Conservation (phyloP, 345 rosid species). For the Anacardium occidentale region DNA sequence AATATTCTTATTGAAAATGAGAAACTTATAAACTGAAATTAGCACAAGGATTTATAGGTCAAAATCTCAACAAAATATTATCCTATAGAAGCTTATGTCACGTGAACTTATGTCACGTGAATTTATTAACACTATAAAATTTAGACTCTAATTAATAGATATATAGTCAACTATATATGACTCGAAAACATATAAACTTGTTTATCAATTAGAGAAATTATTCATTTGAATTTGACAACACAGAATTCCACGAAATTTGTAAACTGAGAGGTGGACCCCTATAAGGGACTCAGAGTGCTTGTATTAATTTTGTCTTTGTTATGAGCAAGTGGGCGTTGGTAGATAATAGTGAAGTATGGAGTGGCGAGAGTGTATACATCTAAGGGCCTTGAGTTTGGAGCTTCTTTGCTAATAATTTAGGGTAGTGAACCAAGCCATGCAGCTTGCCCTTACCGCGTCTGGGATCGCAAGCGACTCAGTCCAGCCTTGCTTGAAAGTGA, state of each 20-base stretch:
- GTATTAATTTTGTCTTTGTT: slow-evolving; percentile 20
- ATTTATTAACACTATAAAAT: background rate
- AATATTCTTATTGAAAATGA: too few species aligned
- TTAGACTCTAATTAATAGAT: background rate
- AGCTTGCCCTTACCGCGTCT: slow-evolving; percentile 22
- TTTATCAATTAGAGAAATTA: background rate
- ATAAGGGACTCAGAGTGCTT: slow-evolving; percentile 10
- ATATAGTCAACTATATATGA: background rate
- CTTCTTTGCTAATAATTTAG: slow-evolving; percentile 24
- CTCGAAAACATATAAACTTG: background rate
- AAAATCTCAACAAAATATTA: background rate
- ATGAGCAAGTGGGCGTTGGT: slow-evolving; percentile 28
- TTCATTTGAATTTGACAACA: background rate
- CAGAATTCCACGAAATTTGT: background rate
- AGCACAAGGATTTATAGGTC: background rate
- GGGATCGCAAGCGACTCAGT: slow-evolving; percentile 17
- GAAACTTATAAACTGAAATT: background rate
- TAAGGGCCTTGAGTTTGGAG: slow-evolving; percentile 12
- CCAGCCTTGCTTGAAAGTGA: slow-evolving; percentile 45
- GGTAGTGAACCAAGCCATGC: slow-evolving; percentile 32
- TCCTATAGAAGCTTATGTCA: background rate
- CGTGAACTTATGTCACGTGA: background rate
- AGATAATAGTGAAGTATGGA: slow-evolving; percentile 24
- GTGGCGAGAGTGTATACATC: background rate
- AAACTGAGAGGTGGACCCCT: slow-evolving; percentile 9